These are phyloP conservation scores for Schoenoplectus tabernaemontani DNA, from an alignment of 202 grass and related monocot species.

Conservation along the genomic window DNA sequence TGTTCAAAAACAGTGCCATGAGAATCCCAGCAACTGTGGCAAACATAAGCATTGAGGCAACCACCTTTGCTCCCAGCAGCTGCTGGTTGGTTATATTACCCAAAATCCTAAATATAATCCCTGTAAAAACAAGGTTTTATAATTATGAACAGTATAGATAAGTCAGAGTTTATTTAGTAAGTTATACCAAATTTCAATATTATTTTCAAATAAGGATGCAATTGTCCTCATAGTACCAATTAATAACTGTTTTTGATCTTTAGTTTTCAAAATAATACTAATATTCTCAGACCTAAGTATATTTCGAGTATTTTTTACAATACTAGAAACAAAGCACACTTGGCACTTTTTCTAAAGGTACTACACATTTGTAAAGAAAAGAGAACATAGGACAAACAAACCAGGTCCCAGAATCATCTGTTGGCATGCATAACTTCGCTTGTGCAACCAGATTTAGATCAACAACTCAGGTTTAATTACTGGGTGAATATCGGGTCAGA, in stretches of 20 bases:
- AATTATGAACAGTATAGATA: conserved; percentile 20
- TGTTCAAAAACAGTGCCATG: conserved; percentile 98
- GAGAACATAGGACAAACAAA: neutral
- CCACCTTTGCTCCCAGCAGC: conserved; percentile 87
- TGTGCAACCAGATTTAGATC: neutral
- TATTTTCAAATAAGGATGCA: neutral
- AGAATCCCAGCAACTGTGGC: conserved; percentile 82
- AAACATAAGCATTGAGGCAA: conserved; percentile 95
- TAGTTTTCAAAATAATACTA: neutral
- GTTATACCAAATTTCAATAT: neutral
- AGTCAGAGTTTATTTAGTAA: neutral
- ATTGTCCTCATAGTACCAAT: neutral
- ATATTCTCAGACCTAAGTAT: neutral
- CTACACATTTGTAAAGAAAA: neutral
- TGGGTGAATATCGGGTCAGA: neutral
- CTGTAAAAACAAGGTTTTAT: conserved; percentile 37
- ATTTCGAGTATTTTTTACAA: neutral
- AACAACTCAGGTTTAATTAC: neutral
- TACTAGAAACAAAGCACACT: neutral
- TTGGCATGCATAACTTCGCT: neutral
- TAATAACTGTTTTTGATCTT: neutral
- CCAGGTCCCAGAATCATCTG: neutral
- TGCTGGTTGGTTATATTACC: conserved; percentile 60
- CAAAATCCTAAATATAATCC: conserved; percentile 72
- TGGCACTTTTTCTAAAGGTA: neutral